Base-by-base conservation (phyloP, 1,284 basidiomycete genomes). In the Tremellales sp. region DNA sequence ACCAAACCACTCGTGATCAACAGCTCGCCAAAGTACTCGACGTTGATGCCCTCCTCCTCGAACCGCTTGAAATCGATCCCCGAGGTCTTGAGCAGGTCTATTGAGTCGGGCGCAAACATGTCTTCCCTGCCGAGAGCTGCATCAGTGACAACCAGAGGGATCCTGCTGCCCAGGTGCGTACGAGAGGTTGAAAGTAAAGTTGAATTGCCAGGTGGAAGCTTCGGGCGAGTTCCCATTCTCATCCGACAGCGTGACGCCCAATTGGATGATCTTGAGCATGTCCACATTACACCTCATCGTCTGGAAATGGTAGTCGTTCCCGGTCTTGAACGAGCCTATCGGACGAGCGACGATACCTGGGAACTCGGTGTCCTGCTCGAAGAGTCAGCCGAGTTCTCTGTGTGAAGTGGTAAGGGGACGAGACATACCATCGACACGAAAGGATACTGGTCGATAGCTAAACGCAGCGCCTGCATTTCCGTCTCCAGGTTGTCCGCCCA, bases 201-300 rank as follows among this genome's bases (percentile, higher is more conserved):
- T 98, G 77, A 99, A 99, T 74, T 99, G 95, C 94, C 94, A 99
- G 27, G 92, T 97, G 43, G 87, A 87, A 40, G 85, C 81, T 44
- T 93, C 90, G 53, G 93, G 89, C 49, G 85, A 82, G 63, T 92
- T 85, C 6, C 94, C 94, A 26, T 95, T 81, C 70, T 91, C 91
- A 69, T 98, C 92, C 42, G 88, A 86, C 31, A 99, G 77, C 2
- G 94, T 97, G 57, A 99, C 80, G 7, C 94, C 94, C 48, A 98
- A 83, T 76, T 99, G 94, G 47, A 99, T 97, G 73, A 97, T 90
- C 76, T 91, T 92, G 62, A 98, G 80, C 46, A 98, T 78, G 78
- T 99, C 94, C 64, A 98, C 95, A 72, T 99, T 99, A 76, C 89
- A 93, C 55, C 94, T 83, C 85, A 99, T 92, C 4, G 95, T 98